Base-by-base conservation (phyloP, 495 filamentous ascomycete species). In the Penicillium desertorum region DNA sequence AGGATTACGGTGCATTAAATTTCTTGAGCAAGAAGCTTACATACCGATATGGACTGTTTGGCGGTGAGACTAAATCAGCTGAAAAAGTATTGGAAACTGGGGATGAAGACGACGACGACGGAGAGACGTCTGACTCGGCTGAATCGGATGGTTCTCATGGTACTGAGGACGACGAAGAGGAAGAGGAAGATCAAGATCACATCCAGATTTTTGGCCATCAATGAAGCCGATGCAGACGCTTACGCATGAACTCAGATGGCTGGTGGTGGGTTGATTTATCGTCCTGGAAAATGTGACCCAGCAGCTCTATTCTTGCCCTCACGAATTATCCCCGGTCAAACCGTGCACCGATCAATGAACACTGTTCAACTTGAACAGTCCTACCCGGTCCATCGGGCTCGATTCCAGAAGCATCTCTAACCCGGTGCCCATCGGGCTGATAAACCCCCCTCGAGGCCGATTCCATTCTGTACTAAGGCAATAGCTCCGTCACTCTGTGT, bases 201-300 rank as follows among this genome's bases (percentile, higher is more conserved):
- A 85, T 89, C 61, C 82, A 85, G 51, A 77, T 91, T 51, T 81
- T 88, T 63, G 89, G 88, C n/a, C 88, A 92, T 74, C 80, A 85
- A 60, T 83, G 68, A 78, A 22, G 30, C 27, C 1, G 10, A 44
- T 44, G 12, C 22, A 20, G 12, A 32, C 34, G 6, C 3, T 22
- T 11, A 11, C 27, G 3, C 1, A 1, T 42, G 22, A 42, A 22
- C 23, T 16, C 27, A 51, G 37, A 49, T 60, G 58, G 32, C 12
- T 27, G 42, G 9, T 20, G 16, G 8, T 45, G 25, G 14, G 14
- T 43, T 14, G 23, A 8, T 46, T 30, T 20, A 16, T 45, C 44
- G 17, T 32, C 27, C 16, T 20, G 17, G 11, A 8, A 20, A 32
- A 14, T 29, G 29, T 48, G 27, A 39, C 45, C n/a, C 8, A 29